Conservation (phyloP, 2,329 filamentous ascomycete species). For the Chrysosporium keratinophilum region DNA sequence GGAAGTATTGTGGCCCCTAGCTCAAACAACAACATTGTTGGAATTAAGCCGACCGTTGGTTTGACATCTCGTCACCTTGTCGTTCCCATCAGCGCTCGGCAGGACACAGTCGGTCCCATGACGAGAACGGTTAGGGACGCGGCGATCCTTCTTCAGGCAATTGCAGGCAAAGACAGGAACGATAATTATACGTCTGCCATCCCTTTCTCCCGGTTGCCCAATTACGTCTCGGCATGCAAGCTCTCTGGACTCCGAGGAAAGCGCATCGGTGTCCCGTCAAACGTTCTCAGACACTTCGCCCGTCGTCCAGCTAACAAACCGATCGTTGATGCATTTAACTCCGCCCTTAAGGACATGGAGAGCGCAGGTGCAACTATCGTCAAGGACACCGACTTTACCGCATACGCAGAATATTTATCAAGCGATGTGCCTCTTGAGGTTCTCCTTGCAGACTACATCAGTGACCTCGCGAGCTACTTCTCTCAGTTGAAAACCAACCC, state of each 20-base stretch:
- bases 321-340: conserved; percentile 46
- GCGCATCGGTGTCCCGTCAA: conserved; percentile 55
- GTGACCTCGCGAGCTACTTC: conserved; percentile 48
- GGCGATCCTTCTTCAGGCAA: conserved; percentile 48
- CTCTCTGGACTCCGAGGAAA: conserved; percentile 45
- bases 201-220: conserved; percentile 44
- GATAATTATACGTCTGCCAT: conserved; percentile 52
- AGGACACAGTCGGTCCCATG: conserved; percentile 48
- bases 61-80: conserved; percentile 50
- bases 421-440: conserved; percentile 34
- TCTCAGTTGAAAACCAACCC: conserved; percentile 49
- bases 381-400: conserved; percentile 50
- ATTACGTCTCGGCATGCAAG: conserved; percentile 53
- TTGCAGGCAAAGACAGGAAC: conserved; percentile 44
- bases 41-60: conserved; percentile 58
- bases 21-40: conserved; percentile 50
- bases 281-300: conserved; percentile 36
- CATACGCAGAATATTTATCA: conserved; percentile 37
- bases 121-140: conserved; percentile 50
- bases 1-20: conserved; percentile 53
- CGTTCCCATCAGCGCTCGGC: conserved; percentile 52
- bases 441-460: conserved; percentile 48
- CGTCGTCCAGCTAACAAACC: conserved; percentile 14
- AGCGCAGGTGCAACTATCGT: conserved; percentile 51
- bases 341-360: conserved; percentile 43